phyloP scores from a whole-genome alignment of 2,329 filamentous ascomycete species.

The Ascochyta fabae region DNA sequence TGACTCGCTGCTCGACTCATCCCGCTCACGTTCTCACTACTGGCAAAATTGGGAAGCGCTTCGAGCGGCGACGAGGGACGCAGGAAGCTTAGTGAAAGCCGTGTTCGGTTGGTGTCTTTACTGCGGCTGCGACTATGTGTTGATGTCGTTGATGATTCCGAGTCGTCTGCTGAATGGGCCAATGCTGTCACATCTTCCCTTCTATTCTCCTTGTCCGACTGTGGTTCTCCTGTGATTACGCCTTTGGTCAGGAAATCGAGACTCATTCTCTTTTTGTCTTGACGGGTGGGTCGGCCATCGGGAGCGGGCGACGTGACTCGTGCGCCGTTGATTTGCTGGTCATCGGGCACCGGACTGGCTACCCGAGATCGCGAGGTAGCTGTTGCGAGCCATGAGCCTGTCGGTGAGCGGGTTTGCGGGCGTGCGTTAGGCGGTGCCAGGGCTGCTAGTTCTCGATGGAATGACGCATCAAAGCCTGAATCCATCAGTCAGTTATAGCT shows the following conservation, averaged over 20 bases:
- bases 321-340: conserved; percentile 35
- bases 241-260: conserved; percentile 49
- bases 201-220: conserved; percentile 27
- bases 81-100: conserved; percentile 40
- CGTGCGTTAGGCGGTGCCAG: conserved; percentile 46
- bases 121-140: conserved; percentile 40
- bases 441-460: conserved; percentile 51
- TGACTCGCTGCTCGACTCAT: conserved; percentile 24
- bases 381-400: conserved; percentile 42
- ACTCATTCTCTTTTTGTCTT: conserved; percentile 50
- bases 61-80: conserved; percentile 39
- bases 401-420: conserved; percentile 41
- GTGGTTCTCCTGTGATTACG: conserved; percentile 34
- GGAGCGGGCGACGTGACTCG: conserved; percentile 28
- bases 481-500: conserved; percentile 24
- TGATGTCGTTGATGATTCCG: conserved; percentile 28
- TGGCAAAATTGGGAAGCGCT: conserved; percentile 35
- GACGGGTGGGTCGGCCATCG: conserved; percentile 36
- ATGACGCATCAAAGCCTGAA: conserved; percentile 55
- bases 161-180: conserved; percentile 25
- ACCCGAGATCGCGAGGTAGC: conserved; percentile 38
- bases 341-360: conserved; percentile 33
- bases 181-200: conserved; percentile 13
- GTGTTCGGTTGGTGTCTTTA: conserved; percentile 40
- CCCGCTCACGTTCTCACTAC: conserved; percentile 14